A percentile compares a stretch with the other conserved stretches of the same genome.
Conservation (phyloP, 23 red algal species). For the Gracilaria domingensis region DNA sequence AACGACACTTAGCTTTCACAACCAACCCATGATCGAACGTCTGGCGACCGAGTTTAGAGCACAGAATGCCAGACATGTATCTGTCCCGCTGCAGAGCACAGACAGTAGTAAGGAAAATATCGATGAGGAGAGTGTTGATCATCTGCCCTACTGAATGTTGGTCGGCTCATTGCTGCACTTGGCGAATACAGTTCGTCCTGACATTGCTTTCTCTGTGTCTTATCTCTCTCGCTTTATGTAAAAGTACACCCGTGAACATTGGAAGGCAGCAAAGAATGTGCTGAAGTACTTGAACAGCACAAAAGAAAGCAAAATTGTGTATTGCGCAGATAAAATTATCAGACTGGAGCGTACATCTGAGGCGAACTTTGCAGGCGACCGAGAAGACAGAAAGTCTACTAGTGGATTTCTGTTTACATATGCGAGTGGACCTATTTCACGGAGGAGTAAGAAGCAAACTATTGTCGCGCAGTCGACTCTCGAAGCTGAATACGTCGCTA, state of each 20-base stretch:
- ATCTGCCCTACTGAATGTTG: neutral
- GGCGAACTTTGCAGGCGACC: neutral
- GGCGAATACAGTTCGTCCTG: neutral
- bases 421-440: neutral
- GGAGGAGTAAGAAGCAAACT: neutral
- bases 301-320: neutral
- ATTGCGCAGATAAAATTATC: neutral
- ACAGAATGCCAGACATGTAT: neutral
- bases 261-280: neutral
- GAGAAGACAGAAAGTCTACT: neutral
- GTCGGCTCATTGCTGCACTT: neutral
- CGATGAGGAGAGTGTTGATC: neutral
- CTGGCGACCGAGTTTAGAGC: neutral
- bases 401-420: neutral
- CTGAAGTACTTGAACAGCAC: neutral
- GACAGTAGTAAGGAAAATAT: neutral
- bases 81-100: neutral
- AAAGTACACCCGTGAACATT: neutral
- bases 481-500: too few relatives aligned
- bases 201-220: neutral
- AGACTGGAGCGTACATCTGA: neutral
- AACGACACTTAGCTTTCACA: neutral
- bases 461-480: neutral
- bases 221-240: neutral
- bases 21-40: neutral